phyloP scores from a whole-genome alignment of 78 protist genomes.

The Protostelium mycophagum region DNA sequence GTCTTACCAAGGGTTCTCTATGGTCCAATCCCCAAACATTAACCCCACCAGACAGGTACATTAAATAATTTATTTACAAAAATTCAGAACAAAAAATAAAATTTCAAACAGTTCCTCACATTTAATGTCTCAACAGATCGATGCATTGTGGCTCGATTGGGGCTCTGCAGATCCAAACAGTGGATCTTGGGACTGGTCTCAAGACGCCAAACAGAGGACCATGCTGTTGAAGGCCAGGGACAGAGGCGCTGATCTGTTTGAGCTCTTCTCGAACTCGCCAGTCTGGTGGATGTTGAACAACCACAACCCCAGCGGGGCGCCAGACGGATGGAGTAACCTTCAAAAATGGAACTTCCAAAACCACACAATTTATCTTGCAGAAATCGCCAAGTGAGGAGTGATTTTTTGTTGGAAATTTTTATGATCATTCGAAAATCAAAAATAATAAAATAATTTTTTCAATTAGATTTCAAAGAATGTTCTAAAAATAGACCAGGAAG shows the following conservation, averaged over 20 bases:
- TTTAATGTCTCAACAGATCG: too few species aligned
- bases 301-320: too few species aligned
- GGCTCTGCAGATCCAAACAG: neutral
- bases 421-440: too few species aligned
- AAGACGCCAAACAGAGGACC: neutral
- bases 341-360: too few species aligned
- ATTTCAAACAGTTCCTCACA: too few species aligned
- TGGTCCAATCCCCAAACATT: neutral
- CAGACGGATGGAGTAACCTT: too few species aligned
- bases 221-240: constrained; percentile 1
- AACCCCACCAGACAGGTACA: neutral
- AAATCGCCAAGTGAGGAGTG: neutral
- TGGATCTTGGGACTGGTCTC: neutral
- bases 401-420: too few species aligned
- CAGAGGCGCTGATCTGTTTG: neutral
- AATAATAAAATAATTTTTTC: too few species aligned
- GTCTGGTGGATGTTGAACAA: constrained; percentile 1
- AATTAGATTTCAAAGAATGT: too few species aligned
- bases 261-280: constrained; percentile 11
- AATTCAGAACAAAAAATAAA: too few species aligned
- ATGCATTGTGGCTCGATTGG: constrained; percentile 3
- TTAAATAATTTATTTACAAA: too few species aligned
- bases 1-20: neutral
- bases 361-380: neutral
- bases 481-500: too few species aligned